These are phyloP conservation scores for Monosporascus sp. DNA, from an alignment of 2,329 filamentous ascomycete species.

Conservation along the genomic window DNA sequence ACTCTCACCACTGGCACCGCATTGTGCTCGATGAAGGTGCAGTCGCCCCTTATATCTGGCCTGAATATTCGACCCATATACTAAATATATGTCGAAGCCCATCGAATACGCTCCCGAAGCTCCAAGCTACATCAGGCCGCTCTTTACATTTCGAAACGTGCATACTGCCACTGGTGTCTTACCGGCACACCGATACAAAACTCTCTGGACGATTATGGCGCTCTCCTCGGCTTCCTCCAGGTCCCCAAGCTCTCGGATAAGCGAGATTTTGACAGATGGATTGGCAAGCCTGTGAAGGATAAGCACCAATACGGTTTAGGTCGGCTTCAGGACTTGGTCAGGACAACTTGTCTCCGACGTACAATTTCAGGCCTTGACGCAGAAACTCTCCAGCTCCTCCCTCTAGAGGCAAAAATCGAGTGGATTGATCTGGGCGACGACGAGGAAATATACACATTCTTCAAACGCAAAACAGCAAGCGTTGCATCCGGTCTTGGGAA, in stretches of 20 bases:
- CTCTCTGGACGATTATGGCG: slow-evolving; percentile 33
- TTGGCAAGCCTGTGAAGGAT: slow-evolving; percentile 17
- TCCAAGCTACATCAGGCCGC: no score
- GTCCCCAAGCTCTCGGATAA: slow-evolving; percentile 15
- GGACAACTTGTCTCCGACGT: slow-evolving; percentile 24
- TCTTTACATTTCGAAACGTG: no score
- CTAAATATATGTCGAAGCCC: no score
- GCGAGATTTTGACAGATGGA: slow-evolving; percentile 5
- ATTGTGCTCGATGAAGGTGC: no score
- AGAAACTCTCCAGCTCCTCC: slow-evolving; percentile 10
- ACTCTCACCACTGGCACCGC: no score
- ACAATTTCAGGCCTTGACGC: slow-evolving; percentile 6
- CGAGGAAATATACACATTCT: slow-evolving; percentile 16
- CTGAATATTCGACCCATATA: no score
- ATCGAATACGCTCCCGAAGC: no score
- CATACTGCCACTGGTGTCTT: slow-evolving; percentile 28
- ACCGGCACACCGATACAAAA: slow-evolving; percentile 39
- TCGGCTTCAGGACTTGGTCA: slow-evolving; percentile 19
- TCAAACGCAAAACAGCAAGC: slow-evolving; percentile 1
- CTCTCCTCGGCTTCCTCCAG: slow-evolving; percentile 29
- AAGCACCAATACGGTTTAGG: slow-evolving; percentile 9
- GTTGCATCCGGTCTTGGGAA: no score
- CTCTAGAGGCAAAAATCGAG: slow-evolving; percentile 6
- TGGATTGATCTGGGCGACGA: slow-evolving; percentile 7
- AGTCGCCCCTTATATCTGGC: no score